Percentiles rank a stretch among this genome's conserved stretches.
These are phyloP conservation scores for Psidium guajava DNA, from an alignment of 345 rosid genomes.

Conservation along the genomic window DNA sequence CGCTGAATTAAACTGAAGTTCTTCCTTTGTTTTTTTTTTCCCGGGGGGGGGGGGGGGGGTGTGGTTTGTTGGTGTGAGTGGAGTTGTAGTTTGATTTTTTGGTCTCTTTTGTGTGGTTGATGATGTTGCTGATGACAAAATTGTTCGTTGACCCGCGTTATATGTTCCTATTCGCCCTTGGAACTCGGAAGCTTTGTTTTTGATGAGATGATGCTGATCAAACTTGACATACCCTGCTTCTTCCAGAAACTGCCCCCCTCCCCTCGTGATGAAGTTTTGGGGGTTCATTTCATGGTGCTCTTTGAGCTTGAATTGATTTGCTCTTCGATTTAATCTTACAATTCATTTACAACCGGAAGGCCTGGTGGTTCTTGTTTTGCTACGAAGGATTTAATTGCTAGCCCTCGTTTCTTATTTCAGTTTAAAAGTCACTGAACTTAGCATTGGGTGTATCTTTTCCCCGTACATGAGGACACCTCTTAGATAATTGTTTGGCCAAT, in stretches of 20 bases:
- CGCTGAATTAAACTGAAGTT: not conserved
- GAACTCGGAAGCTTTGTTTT: not conserved
- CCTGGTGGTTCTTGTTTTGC: not conserved
- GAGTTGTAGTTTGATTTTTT: not conserved
- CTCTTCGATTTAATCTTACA: not conserved
- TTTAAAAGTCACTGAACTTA: not conserved
- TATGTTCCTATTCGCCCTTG: not conserved
- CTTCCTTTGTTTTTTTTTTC: not conserved
- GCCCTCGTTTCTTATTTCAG: not conserved
- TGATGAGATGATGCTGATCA: not conserved
- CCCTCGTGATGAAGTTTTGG: not conserved
- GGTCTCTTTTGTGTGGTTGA: not conserved
- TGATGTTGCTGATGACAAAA: not conserved
- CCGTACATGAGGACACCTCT: not conserved
- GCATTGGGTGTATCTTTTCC: not conserved
- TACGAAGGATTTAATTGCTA: not conserved
- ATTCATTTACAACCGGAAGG: not conserved
- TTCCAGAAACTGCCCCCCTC: not conserved
- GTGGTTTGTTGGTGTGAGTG: not conserved
- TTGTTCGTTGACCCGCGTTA: not conserved
- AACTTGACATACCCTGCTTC: not conserved
- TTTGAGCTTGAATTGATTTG: not conserved
- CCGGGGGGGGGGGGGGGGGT: too few relatives aligned
- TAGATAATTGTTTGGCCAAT: not conserved
- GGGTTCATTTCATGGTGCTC: not conserved